Conservation (phyloP, 495 filamentous ascomycete species). For the Neurospora tetraspora region DNA sequence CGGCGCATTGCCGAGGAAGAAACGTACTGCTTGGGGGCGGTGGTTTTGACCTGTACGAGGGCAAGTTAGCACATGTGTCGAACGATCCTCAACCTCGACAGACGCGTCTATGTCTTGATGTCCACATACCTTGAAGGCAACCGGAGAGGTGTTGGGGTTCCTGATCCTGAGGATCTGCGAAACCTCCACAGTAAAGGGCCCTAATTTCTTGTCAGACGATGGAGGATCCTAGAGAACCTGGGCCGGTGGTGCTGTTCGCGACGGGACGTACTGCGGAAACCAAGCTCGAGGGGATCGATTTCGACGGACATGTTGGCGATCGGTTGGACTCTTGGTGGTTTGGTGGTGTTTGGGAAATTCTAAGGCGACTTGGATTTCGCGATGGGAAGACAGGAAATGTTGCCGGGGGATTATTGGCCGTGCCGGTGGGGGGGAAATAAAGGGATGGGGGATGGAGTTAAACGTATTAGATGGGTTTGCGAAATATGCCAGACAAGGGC, state of each 20-base stretch:
- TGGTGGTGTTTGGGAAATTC: background rate
- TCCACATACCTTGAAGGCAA: slow-evolving; percentile 84
- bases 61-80: background rate
- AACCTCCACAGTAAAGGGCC: slow-evolving; percentile 87
- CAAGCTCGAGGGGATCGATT: slow-evolving; percentile 81
- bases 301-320: slow-evolving; percentile 74
- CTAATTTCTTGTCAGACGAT: slow-evolving; percentile 37
- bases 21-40: slow-evolving; percentile 93
- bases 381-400: background rate
- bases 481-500: background rate
- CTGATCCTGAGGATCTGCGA: slow-evolving; percentile 70
- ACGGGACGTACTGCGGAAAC: slow-evolving; percentile 71
- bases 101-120: background rate
- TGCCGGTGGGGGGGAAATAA: background rate
- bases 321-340: background rate
- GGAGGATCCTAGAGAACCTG: background rate
- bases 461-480: background rate
- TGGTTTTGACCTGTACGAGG: slow-evolving; percentile 80
- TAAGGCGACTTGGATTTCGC: background rate
- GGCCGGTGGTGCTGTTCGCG: background rate
- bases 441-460: background rate
- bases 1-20: slow-evolving; percentile 5
- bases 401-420: background rate
- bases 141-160: slow-evolving; percentile 66
- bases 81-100: background rate